Evolutionary conservation across 306 rosid genomes (phyloP).

Genomic region (Hippophae gyantsensis): DNA sequence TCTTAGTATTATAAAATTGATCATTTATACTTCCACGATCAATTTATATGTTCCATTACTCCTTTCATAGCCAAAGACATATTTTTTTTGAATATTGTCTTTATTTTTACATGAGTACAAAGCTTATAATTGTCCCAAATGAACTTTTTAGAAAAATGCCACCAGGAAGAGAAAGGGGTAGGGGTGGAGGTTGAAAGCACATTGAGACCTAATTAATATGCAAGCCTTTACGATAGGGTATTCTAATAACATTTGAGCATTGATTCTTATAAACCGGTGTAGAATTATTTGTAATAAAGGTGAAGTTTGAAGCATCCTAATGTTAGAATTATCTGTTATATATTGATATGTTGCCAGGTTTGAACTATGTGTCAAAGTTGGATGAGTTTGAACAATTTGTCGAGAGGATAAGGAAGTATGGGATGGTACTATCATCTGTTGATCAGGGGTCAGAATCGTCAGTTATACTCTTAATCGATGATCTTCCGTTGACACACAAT

Average conservation of each 20-base stretch:
- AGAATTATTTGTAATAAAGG: constrained; percentile 1
- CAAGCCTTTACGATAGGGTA: no score
- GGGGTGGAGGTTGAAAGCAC: no score
- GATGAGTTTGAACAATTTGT: constrained; percentile 81
- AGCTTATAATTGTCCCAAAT: no score
- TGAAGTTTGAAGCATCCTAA: constrained; percentile 10
- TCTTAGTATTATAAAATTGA: neutral
- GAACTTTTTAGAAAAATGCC: no score
- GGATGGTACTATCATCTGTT: constrained; percentile 43
- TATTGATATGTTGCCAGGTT: constrained; percentile 37
- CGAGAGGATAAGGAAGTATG: constrained; percentile 76
- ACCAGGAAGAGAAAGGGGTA: no score
- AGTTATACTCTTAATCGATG: constrained; percentile 66
- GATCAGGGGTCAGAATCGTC: constrained; percentile 50
- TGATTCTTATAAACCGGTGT: no score
- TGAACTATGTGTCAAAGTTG: constrained; percentile 68
- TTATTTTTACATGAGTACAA: no score
- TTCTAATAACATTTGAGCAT: no score
- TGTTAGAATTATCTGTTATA: constrained; percentile 9
- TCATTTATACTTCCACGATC: neutral
- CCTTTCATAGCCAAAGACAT: no score
- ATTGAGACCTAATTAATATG: no score
- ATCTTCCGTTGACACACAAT: constrained; percentile 69
- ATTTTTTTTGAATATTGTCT: no score
- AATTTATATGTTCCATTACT: neutral